These are phyloP conservation scores for Nakaseomyces uthaithaninus DNA, from an alignment of 1,139 yeast species.

Conservation along the genomic window DNA sequence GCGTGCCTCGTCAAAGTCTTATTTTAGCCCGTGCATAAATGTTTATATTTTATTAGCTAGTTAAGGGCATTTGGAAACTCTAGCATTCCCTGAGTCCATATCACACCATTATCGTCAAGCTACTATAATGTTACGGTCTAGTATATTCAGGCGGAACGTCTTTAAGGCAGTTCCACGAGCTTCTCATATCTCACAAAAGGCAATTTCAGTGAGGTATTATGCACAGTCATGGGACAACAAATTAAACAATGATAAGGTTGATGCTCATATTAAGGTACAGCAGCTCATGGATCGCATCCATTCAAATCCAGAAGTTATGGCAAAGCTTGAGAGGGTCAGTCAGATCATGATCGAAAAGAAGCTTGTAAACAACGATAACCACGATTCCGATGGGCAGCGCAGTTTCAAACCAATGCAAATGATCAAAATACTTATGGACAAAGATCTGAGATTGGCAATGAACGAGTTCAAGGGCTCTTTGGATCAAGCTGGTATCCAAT, in stretches of 20 bases:
- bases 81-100: too few relatives aligned
- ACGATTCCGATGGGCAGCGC: conserved; percentile 12
- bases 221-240: conserved; percentile 27
- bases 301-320: conserved; percentile 19
- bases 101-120: too few relatives aligned
- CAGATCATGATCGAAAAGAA: conserved; percentile 20
- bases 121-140: not conserved
- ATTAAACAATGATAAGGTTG: conserved; percentile 16
- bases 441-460: conserved; percentile 24
- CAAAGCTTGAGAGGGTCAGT: conserved; percentile 18
- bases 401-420: conserved; percentile 21
- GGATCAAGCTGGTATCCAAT: conserved; percentile 20
- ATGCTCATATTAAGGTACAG: conserved; percentile 23
- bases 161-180: not conserved
- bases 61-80: too few relatives aligned
- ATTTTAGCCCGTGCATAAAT: too few relatives aligned
- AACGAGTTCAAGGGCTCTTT: conserved; percentile 21
- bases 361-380: conserved; percentile 16
- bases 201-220: conserved; percentile 12
- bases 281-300: conserved; percentile 23
- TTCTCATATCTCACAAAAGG: not conserved
- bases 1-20: not conserved
- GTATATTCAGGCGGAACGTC: not conserved
- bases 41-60: too few relatives aligned
- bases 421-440: conserved; percentile 24